phyloP scores from a whole-genome alignment of 352 stramenopile genomes.

The Globisporangium cederbergense region DNA sequence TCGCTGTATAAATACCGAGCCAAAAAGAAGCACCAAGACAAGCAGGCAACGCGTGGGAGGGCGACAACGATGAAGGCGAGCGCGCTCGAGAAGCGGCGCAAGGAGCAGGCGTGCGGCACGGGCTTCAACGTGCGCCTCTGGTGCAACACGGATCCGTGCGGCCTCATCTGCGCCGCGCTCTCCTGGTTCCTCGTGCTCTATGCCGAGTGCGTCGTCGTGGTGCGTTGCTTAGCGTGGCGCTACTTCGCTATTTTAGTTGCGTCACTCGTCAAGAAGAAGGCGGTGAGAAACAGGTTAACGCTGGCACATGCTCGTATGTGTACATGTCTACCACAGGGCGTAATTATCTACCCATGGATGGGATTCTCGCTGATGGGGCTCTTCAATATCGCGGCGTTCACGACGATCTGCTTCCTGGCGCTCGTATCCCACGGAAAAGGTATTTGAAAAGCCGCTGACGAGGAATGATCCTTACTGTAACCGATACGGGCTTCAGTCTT shows the following conservation, averaged over 20 bases:
- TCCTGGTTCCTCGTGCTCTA: conserved; percentile 91
- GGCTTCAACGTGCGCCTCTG: conserved; percentile 82
- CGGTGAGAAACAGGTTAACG: no score
- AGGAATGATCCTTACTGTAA: neutral
- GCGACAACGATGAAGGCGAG: conserved; percentile 22
- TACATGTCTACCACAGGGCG: conserved; percentile 37
- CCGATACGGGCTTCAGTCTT: neutral
- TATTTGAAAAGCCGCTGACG: conserved; percentile 12
- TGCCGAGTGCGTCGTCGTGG: conserved; percentile 88
- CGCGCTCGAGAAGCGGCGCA: conserved; percentile 43
- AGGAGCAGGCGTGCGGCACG: conserved; percentile 58
- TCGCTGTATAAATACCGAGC: neutral
- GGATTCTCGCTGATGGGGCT: conserved; percentile 63
- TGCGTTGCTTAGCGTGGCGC: conserved; percentile 26
- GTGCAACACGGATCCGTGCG: conserved; percentile 91
- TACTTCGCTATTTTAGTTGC: neutral
- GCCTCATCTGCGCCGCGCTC: conserved; percentile 86
- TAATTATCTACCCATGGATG: conserved; percentile 91
- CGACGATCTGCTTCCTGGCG: conserved; percentile 81
- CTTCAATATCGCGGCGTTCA: conserved; percentile 70
- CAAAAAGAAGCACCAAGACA: neutral
- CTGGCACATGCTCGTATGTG: no score
- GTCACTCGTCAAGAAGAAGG: no score
- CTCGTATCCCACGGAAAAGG: conserved; percentile 93
- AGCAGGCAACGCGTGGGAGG: neutral